phyloP scores from a whole-genome alignment of 148 eudicot genomes.

The Chenopodium berlandieri region DNA sequence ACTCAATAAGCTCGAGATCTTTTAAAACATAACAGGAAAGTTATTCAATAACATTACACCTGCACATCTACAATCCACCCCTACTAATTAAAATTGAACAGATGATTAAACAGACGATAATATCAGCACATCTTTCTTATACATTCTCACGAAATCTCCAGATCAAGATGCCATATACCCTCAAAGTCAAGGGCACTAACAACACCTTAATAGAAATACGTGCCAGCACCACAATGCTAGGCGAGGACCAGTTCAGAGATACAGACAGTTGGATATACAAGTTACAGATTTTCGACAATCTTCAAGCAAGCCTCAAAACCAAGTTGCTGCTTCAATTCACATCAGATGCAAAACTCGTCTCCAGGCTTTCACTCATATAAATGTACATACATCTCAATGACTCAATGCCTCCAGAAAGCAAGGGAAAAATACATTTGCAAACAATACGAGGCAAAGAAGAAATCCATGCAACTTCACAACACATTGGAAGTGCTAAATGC shows the following conservation, averaged over 20 bases:
- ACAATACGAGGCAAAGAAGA: not conserved
- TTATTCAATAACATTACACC: no score
- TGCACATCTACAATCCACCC: not conserved
- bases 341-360: not conserved
- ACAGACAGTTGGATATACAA: not conserved
- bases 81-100: not conserved
- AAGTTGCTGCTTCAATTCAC: not conserved
- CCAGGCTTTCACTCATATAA: not conserved
- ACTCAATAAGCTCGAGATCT: no score
- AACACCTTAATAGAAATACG: not conserved
- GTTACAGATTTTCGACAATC: not conserved
- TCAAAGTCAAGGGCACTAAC: not conserved
- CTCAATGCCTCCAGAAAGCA: not conserved
- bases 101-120: not conserved
- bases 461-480: not conserved
- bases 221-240: not conserved
- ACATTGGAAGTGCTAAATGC: not conserved
- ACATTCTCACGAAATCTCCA: no score
- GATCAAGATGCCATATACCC: no score
- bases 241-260: not conserved
- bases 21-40: no score
- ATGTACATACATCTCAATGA: not conserved
- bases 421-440: not conserved
- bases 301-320: not conserved
- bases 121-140: not conserved